phyloP scores from a whole-genome alignment of 2,329 filamentous ascomycete species.

The Nothopassalora personata region DNA sequence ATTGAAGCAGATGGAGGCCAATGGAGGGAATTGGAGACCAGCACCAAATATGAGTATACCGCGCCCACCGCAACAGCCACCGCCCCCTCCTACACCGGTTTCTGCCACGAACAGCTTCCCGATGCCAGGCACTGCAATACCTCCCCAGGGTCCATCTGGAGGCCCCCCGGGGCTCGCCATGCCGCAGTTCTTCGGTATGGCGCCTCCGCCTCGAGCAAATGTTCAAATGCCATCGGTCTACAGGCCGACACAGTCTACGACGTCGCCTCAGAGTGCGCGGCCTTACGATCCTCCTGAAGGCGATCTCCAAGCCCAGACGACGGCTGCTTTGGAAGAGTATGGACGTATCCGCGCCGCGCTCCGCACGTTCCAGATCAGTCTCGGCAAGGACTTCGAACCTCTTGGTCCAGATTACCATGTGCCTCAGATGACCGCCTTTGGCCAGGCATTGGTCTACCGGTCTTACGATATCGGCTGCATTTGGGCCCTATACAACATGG shows the following conservation, averaged over 20 bases:
- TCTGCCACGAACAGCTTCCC: slow-evolving; percentile 12
- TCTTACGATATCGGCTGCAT: slow-evolving; percentile 83
- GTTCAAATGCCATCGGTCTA: slow-evolving; percentile 43
- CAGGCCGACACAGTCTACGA: slow-evolving; percentile 13
- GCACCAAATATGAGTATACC: slow-evolving; percentile 45
- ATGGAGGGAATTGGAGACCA: slow-evolving; percentile 54
- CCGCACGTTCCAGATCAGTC: slow-evolving; percentile 56
- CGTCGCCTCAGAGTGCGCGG: slow-evolving; percentile 23
- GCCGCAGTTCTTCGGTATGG: slow-evolving; percentile 51
- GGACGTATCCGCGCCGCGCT: slow-evolving; percentile 68
- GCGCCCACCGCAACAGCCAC: slow-evolving; percentile 28
- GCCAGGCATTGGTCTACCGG: slow-evolving; percentile 71
- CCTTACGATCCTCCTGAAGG: slow-evolving; percentile 41
- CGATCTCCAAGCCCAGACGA: slow-evolving; percentile 60
- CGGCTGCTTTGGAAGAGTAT: slow-evolving; percentile 74
- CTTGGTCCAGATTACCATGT: slow-evolving; percentile 63
- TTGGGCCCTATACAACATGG: slow-evolving; percentile 84
- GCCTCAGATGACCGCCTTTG: slow-evolving; percentile 68
- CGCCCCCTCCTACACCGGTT: slow-evolving; percentile 13
- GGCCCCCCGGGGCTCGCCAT: slow-evolving; percentile 22
- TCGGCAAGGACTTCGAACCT: slow-evolving; percentile 72
- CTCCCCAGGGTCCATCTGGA: background rate
- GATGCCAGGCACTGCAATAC: background rate
- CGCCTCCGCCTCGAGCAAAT: slow-evolving; percentile 36
- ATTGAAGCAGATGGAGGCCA: slow-evolving; percentile 57